Base-by-base conservation (phyloP, 2,329 filamentous ascomycete genomes). In the Penicillium thymicola region DNA sequence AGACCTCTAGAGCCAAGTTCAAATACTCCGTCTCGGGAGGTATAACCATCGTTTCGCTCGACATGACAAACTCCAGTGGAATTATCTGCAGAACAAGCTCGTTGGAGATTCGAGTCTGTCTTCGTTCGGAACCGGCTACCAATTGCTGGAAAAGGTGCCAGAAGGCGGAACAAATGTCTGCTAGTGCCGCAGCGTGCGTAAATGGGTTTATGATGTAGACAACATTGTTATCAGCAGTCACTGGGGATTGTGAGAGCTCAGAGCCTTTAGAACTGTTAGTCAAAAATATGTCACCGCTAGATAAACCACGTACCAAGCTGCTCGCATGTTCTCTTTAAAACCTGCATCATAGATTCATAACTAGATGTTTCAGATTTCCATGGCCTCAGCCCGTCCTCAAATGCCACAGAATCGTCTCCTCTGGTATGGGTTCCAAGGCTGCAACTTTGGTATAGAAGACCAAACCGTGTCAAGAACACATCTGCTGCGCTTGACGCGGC, bases 141-240 rank as follows among this genome's bases (percentile, higher is more conserved):
- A 85, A 83, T 46, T 79, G 76, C 59, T 84, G 80, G 63, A 83
- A 83, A 0, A 86, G 75, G 7, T 73, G 68, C 76, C 81, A 81
- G 67, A 85, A 86, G 21, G 82, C 81, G 16, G 79, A 77, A 61
- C 82, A 86, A 3, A 85, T 74, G 58, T 84, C 79, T 69, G 59
- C 77, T 23, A 76, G 63, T 34, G 79, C 77, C 18, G 76, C 73
- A 23, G 76, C 70, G 46, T 74, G 71, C 5, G 72, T 67, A 55
- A 84, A 85, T 1, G 83, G 82, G 62, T 85, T 81, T 48, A 86
- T 67, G 54, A 86, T 80, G 65, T 85, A 86, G 45, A 87, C 74
- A 34, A 87, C 79, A 43, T 82, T 75, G 59, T 75, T 81, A 14
- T 75, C 70, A 10, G 66, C 68, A 32, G 61, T 68, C 13, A 69